phyloP scores from a whole-genome alignment of 306 rosid genomes.

The Heteromeles arbutifolia region DNA sequence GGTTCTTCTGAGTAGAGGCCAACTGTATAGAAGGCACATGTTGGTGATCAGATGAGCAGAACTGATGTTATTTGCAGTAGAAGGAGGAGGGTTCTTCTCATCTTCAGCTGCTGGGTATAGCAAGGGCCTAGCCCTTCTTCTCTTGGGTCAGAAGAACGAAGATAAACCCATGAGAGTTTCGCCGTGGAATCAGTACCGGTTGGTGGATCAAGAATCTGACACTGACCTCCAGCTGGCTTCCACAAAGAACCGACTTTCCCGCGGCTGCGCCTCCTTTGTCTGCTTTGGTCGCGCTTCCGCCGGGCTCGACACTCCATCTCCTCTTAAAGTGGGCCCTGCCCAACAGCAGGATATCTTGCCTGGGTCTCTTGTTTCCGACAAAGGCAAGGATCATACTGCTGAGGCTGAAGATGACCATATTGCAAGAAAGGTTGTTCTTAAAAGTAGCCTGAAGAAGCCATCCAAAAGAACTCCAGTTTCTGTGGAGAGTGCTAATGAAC shows the following conservation, averaged over 20 bases:
- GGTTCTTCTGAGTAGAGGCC: constrained; percentile 45
- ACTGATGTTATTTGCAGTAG: constrained; percentile 97
- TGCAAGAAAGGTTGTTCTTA: constrained; percentile 48
- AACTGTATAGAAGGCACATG: constrained; percentile 24
- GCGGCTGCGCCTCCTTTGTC: constrained; percentile 85
- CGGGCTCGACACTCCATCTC: constrained; percentile 67
- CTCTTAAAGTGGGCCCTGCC: constrained; percentile 82
- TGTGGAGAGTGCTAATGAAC: constrained; percentile 38
- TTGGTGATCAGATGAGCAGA: constrained; percentile 81
- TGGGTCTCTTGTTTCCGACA: constrained; percentile 39
- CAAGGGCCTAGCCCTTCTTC: constrained; percentile 91
- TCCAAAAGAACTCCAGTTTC: constrained; percentile 31
- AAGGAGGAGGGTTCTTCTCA: constrained; percentile 98
- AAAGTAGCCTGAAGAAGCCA: constrained; percentile 77
- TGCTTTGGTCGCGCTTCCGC: constrained; percentile 95
- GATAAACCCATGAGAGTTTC: constrained; percentile 97
- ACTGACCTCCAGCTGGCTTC: constrained; percentile 97
- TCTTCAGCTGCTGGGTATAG: constrained; percentile 98
- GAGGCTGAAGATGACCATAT: constrained; percentile 29
- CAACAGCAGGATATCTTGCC: constrained; percentile 69
- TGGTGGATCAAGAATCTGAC: constrained; percentile 88
- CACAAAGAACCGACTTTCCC: constrained; percentile 65
- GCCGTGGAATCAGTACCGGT: constrained; percentile 98
- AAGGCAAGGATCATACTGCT: constrained; percentile 43
- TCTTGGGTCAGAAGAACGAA: constrained; percentile 83